Percentiles rank a stretch among this genome's conserved stretches.
These are phyloP conservation scores for Candida schatavii DNA, from an alignment of 805 yeast species.

Conservation along the genomic window DNA sequence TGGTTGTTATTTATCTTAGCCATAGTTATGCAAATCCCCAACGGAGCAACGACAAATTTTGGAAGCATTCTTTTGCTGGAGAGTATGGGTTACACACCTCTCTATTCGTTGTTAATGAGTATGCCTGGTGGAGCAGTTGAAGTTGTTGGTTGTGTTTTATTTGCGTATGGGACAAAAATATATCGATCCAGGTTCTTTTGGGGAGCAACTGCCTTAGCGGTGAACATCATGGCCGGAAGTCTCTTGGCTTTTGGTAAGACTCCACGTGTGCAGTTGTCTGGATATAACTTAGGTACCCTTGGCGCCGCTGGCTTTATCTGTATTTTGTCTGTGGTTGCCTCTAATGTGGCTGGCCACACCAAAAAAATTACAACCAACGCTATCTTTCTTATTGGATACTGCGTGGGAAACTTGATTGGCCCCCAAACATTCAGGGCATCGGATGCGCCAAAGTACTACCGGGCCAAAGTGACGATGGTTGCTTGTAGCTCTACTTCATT, in stretches of 20 bases:
- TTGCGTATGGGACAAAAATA: slow-evolving; percentile 14
- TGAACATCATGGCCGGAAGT: slow-evolving; percentile 26
- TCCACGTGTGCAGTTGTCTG: slow-evolving; percentile 24
- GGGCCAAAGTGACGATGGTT: slow-evolving; percentile 22
- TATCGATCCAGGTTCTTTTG: slow-evolving; percentile 22
- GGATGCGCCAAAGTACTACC: slow-evolving; percentile 25
- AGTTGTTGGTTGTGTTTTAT: slow-evolving; percentile 20
- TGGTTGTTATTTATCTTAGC: slow-evolving; percentile 45
- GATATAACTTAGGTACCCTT: slow-evolving; percentile 26
- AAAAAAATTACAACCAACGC: slow-evolving; percentile 26
- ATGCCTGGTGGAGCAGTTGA: slow-evolving; percentile 41
- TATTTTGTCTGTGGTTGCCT: slow-evolving; percentile 18
- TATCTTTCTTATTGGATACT: slow-evolving; percentile 23
- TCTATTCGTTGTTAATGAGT: slow-evolving; percentile 26
- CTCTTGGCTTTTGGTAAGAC: slow-evolving; percentile 26
- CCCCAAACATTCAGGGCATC: slow-evolving; percentile 22
- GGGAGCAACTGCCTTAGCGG: slow-evolving; percentile 20
- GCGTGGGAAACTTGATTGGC: slow-evolving; percentile 27
- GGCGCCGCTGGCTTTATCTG: slow-evolving; percentile 26
- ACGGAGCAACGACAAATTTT: slow-evolving; percentile 37
- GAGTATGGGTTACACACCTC: slow-evolving; percentile 16
- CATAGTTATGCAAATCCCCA: slow-evolving; percentile 27
- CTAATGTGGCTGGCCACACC: slow-evolving; percentile 26
- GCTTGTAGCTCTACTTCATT: slow-evolving; percentile 9
- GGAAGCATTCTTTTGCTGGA: slow-evolving; percentile 22